Percentiles rank a stretch among this genome's conserved stretches.
Conservation (phyloP, 2,329 filamentous ascomycete species). For the Pseudocercospora ulei region DNA sequence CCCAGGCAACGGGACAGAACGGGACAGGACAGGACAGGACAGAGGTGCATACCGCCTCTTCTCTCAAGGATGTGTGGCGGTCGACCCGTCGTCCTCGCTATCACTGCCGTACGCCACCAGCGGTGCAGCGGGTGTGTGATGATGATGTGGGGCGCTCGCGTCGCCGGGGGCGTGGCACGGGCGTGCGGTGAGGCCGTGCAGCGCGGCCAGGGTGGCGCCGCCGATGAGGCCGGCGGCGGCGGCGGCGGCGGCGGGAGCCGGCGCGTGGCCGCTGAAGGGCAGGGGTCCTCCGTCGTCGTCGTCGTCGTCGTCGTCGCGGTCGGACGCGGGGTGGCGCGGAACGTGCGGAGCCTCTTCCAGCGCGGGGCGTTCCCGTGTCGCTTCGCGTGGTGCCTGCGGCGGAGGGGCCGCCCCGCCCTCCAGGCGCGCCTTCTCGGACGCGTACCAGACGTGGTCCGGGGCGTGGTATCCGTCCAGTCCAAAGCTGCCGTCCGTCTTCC, state of each 20-base stretch:
- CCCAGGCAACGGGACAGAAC: too few relatives aligned
- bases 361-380: slow-evolving; percentile 42
- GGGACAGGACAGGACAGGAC: too few relatives aligned
- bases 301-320: slow-evolving; percentile 26
- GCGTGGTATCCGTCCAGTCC: slow-evolving; percentile 86
- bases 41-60: too few relatives aligned
- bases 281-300: slow-evolving; percentile 37
- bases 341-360: slow-evolving; percentile 42
- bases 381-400: slow-evolving; percentile 7
- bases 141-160: slow-evolving; percentile 45
- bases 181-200: slow-evolving; percentile 50
- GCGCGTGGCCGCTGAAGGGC: slow-evolving; percentile 2
- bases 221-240: slow-evolving; percentile 72
- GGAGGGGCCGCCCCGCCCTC: slow-evolving; percentile 48
- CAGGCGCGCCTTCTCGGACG: slow-evolving; percentile 59
- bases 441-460: slow-evolving; percentile 88
- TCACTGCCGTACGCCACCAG: slow-evolving; percentile 86
- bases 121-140: slow-evolving; percentile 57
- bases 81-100: slow-evolving; percentile 55
- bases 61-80: too few relatives aligned
- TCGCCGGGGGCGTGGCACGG: slow-evolving; percentile 37
- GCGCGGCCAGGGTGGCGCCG: slow-evolving; percentile 66
- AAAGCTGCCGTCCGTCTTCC: slow-evolving; percentile 81
- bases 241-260: too few relatives aligned
- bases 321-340: slow-evolving; percentile 41